These are phyloP conservation scores for Entomortierella beljakovae DNA, from an alignment of 192 early-diverging fungal species.

Conservation along the genomic window DNA sequence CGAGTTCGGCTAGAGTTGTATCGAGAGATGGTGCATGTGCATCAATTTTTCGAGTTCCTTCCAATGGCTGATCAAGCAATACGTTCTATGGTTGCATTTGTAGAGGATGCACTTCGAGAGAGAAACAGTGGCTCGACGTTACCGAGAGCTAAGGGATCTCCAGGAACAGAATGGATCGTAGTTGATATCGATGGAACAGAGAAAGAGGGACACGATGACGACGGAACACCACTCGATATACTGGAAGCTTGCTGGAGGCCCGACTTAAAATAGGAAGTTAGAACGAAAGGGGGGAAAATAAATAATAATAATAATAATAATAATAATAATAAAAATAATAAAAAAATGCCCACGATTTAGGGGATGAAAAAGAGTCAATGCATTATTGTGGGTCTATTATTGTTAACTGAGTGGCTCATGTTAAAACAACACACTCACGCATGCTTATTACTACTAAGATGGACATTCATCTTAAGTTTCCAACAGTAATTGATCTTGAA, in stretches of 20 bases:
- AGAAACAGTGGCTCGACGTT: background rate
- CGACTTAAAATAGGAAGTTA: background rate
- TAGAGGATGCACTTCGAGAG: conserved; percentile 1
- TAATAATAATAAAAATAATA: background rate
- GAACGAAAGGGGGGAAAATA: too few species aligned
- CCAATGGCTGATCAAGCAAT: conserved; percentile 24
- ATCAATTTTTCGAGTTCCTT: conserved; percentile 45
- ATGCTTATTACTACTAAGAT: too few species aligned
- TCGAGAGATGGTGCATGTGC: conserved; percentile 44
- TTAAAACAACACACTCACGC: too few species aligned
- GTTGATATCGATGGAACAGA: conserved; percentile 21
- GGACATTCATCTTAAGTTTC: too few species aligned
- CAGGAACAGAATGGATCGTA: conserved; percentile 34
- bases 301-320: too few species aligned
- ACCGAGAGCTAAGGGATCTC: background rate
- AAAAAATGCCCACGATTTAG: conserved; percentile 27
- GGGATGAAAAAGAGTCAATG: background rate
- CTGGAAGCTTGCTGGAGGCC: conserved; percentile 25
- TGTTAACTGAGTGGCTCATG: too few species aligned
- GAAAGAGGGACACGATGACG: conserved; percentile 20
- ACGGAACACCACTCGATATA: background rate
- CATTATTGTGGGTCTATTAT: too few species aligned
- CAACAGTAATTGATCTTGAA: too few species aligned
- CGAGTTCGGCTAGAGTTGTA: conserved; percentile 29
- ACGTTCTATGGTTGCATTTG: conserved; percentile 19